Base-by-base conservation (phyloP, 495 filamentous ascomycete species). In the Physcia stellaris region DNA sequence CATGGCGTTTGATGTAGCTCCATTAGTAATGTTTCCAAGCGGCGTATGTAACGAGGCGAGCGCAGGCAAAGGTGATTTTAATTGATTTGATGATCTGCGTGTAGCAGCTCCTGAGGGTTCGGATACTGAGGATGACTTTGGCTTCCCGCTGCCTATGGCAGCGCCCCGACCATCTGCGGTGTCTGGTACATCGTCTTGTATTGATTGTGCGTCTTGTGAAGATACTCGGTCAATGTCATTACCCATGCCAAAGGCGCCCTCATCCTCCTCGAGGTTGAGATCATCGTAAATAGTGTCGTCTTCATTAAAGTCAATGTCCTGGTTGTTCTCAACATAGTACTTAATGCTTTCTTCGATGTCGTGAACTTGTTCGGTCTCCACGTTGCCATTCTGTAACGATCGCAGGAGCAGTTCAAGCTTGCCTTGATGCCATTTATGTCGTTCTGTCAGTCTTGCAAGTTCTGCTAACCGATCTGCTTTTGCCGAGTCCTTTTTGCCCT, bases 211-310 rank as follows among this genome's bases (percentile, higher is more conserved):
- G 61, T 98, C 90, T 66, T 98, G 90, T 37, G 88, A 95, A 16
- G 88, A 95, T 39, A 83, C 76, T 34, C 76, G 74, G 55, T 98
- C 90, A 51, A 75, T 79, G 15, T 95, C 92, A 41, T 65, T 67
- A 43, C 63, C 70, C 67, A 94, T 79, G 30, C 86, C 92, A 46
- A 80, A 95, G 33, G 73, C 79, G 47, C 90, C 88, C 41, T 77
- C 66, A 46, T 96, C 92, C 43, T 92, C 88, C 34, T 85, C 77
- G 20, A 98, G 75, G 47, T 86, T 79, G 34, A 98, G 66, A 36
- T 95, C 92, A 51, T 98, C 92, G 56, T 98, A 98, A 43, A 98
- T 79, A n/a, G 63, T 70, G 35, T 96, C 88, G 49, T 96, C 85
- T 47, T 94, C 86, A 47, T 82, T 71, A 61, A 80, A 96, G 48